Evolutionary conservation across 768 basidiomycete genomes (phyloP).

Genomic region (Xerocomellus dryophilus): DNA sequence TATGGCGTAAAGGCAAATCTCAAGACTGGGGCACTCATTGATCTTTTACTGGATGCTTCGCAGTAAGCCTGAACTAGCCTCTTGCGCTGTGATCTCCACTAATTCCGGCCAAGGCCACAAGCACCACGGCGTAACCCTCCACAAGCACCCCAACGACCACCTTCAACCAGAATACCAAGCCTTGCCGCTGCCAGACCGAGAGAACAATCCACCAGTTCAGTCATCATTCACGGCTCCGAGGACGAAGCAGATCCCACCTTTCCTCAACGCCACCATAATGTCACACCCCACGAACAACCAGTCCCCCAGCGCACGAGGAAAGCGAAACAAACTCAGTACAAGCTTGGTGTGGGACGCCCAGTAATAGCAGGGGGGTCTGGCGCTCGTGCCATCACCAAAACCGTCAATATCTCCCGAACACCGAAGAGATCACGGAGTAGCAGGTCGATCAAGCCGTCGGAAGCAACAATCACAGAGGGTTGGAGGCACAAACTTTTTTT

Average conservation of each 20-base stretch:
- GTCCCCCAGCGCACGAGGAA: slow-evolving; percentile 51
- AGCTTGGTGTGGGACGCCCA: slow-evolving; percentile 71
- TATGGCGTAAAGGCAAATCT: slow-evolving; percentile 80
- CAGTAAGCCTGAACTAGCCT: slow-evolving; percentile 35
- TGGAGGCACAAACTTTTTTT: neutral
- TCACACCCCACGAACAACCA: slow-evolving; percentile 16
- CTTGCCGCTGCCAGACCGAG: slow-evolving; percentile 27
- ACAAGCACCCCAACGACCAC: slow-evolving; percentile 25
- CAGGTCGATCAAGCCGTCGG: slow-evolving; percentile 46
- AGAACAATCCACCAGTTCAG: slow-evolving; percentile 33
- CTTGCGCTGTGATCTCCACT: slow-evolving; percentile 38
- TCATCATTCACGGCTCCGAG: slow-evolving; percentile 41
- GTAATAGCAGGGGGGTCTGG: slow-evolving; percentile 62
- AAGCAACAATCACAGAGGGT: slow-evolving; percentile 62
- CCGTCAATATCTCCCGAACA: slow-evolving; percentile 47
- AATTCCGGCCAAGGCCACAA: slow-evolving; percentile 27
- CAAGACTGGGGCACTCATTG: slow-evolving; percentile 76
- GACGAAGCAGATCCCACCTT: slow-evolving; percentile 39
- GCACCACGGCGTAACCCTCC: slow-evolving; percentile 19
- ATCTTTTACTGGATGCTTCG: slow-evolving; percentile 59
- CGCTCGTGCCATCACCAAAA: slow-evolving; percentile 61
- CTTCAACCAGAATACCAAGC: slow-evolving; percentile 34
- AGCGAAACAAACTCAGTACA: slow-evolving; percentile 67
- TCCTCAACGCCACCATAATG: slow-evolving; percentile 19
- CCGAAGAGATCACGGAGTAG: slow-evolving; percentile 48